Percentiles rank a stretch among this genome's conserved stretches.
phyloP scores from a whole-genome alignment of 148 eudicot species.

The Vaccinium darrowii region DNA sequence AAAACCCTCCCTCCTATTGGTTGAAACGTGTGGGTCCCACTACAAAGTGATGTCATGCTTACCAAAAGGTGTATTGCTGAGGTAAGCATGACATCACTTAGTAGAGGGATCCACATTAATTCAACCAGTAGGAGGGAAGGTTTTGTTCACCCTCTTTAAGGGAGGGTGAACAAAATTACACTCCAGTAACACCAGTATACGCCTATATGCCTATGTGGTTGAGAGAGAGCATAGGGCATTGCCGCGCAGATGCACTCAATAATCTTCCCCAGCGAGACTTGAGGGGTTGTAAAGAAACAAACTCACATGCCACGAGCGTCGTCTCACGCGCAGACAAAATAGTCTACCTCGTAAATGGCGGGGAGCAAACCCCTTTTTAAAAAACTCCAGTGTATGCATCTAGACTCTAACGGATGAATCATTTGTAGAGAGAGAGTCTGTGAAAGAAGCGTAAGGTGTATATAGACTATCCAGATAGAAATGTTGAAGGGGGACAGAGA shows the following conservation, averaged over 20 bases:
- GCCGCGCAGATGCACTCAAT: no score
- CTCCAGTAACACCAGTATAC: background rate
- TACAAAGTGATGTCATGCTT: no score
- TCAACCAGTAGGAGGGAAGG: no score
- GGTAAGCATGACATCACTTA: no score
- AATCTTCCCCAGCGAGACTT: background rate
- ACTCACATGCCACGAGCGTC: background rate
- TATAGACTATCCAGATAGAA: background rate
- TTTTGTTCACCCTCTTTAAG: no score
- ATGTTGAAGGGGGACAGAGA: background rate
- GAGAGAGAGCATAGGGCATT: background rate
- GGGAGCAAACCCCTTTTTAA: background rate
- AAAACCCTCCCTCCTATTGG: no score
- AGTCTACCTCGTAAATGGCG: background rate
- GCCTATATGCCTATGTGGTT: background rate
- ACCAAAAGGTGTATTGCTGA: no score
- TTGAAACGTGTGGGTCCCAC: no score
- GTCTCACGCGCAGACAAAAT: conserved; percentile 4
- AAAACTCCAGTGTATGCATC: background rate
- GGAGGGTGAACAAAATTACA: no score
- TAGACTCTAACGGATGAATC: background rate
- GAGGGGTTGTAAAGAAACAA: background rate
- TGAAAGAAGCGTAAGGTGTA: background rate
- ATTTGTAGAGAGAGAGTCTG: background rate
- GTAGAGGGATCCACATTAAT: no score